These are phyloP conservation scores for Silene conica DNA, from an alignment of 148 eudicot genomes.

Conservation along the genomic window DNA sequence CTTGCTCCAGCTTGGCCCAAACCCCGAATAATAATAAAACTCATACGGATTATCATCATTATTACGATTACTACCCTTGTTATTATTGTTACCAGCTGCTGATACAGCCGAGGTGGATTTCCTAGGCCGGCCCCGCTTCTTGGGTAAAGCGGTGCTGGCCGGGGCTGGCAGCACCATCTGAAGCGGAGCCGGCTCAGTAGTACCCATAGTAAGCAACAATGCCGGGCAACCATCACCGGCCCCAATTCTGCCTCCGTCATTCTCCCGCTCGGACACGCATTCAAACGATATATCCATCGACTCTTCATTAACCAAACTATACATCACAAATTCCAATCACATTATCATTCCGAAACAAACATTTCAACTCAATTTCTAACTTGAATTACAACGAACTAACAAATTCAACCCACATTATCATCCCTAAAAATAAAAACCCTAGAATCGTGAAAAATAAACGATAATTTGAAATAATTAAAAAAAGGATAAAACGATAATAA, in stretches of 20 bases:
- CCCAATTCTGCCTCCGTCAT: background rate
- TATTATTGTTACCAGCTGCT: background rate
- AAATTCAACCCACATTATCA: background rate
- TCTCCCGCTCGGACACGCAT: conserved; percentile 7
- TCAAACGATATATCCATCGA: conserved; percentile 35
- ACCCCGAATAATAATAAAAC: conserved; percentile 66
- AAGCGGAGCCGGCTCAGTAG: conserved; percentile 14
- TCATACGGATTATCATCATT: conserved; percentile 33
- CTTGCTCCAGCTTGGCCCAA: conserved; percentile 45
- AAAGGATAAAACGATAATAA: background rate
- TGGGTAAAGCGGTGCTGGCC: background rate
- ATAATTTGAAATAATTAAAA: background rate
- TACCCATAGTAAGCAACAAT: background rate
- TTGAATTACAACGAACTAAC: background rate
- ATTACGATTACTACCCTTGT: too few species aligned
- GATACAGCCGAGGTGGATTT: conserved; percentile 6
- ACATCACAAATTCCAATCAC: background rate
- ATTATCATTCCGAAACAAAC: background rate
- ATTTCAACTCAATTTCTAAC: background rate
- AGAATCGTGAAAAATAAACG: background rate
- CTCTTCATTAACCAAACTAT: conserved; percentile 23
- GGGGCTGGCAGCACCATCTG: conserved; percentile 1
- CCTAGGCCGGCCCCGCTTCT: conserved; percentile 38
- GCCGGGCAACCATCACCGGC: background rate
- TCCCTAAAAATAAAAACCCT: conserved; percentile 9